Evolutionary conservation across 2,329 filamentous ascomycete species (phyloP), one percentile per base, ranked within the genome.

Genomic region (Colletotrichum tropicale): DNA sequence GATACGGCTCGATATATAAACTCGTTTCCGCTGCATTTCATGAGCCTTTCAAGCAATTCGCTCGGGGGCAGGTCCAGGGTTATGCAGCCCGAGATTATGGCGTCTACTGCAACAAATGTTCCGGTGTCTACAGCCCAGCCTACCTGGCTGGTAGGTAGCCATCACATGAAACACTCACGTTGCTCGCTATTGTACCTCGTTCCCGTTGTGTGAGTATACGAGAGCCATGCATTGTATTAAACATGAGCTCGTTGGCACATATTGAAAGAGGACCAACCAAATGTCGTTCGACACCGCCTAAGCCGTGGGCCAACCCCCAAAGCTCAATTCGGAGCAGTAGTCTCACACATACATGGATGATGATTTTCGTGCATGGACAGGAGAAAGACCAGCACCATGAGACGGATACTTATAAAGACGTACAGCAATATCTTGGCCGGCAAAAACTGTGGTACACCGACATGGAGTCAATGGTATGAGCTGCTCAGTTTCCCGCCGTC

Each of bases 11-110:
- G 18, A 8, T 43, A n/a, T 21, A 48, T 48, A n/a, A 48, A 12
- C 38, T 2, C 8, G n/a, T 48, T 12, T 3, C 5, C 9, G 38
- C 18, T 12, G 9, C 2, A 48, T 3, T 0, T 48, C 5, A 6
- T 48, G 18, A 21, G 10, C 6, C 0, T 48, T n/a, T 48, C 18
- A 48, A 48, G 38, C 16, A 48, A 4, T 12, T 0, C 0, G 8
- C 0, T 36, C 3, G 6, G 0, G 15, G 36, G 16, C 0, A 0
- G 36, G 36, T 0, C 0, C 4, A 38, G 16, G 10, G 9, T 12
- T 12, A 6, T 48, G 6, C 5, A 48, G 38, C 9, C 0, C 18
- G 18, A 21, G 3, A 48, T n/a, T 48, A 0, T 12, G 18, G 10
- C 10, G 18, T 48, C 18, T 48, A 21, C 18, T 4, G 18, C 38